Percentiles rank a stretch among this genome's conserved stretches.
phyloP scores from a whole-genome alignment of 164 flowering plant species.

The Vitis riparia region DNA sequence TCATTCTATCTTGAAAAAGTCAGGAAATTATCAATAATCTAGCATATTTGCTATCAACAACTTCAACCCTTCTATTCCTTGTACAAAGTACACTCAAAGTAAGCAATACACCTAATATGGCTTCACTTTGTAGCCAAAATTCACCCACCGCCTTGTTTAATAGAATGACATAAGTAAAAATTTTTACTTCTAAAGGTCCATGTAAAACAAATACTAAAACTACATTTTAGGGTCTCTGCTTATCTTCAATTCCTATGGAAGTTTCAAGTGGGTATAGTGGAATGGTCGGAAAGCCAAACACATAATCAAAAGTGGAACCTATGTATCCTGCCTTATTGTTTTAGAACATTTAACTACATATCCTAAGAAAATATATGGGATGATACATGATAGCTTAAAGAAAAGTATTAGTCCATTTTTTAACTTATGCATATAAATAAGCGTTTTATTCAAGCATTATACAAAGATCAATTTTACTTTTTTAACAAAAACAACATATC shows the following conservation, averaged over 20 bases:
- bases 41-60: constrained; percentile 77
- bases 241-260: constrained; percentile 43
- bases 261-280: constrained; percentile 82
- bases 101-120: constrained; percentile 32
- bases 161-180: constrained; percentile 58
- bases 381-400: constrained; percentile 79
- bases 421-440: constrained; percentile 74
- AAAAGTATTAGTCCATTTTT: constrained; percentile 75
- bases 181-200: neutral
- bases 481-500: neutral
- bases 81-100: constrained; percentile 73
- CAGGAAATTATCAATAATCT: constrained; percentile 49
- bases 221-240: constrained; percentile 51
- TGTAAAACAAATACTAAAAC: constrained; percentile 1
- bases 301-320: constrained; percentile 62
- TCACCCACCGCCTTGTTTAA: constrained; percentile 62
- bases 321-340: constrained; percentile 86
- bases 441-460: neutral
- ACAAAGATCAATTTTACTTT: neutral
- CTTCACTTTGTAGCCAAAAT: constrained; percentile 41
- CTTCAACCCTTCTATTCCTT: constrained; percentile 71
- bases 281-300: constrained; percentile 58
- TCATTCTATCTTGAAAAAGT: constrained; percentile 26
- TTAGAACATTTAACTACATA: constrained; percentile 81
- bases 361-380: constrained; percentile 84